Percentiles rank a stretch among this genome's conserved stretches.
Evolutionary conservation across 192 early-diverging fungal genomes (phyloP).

Genomic region (Gonapodya prolifera): DNA sequence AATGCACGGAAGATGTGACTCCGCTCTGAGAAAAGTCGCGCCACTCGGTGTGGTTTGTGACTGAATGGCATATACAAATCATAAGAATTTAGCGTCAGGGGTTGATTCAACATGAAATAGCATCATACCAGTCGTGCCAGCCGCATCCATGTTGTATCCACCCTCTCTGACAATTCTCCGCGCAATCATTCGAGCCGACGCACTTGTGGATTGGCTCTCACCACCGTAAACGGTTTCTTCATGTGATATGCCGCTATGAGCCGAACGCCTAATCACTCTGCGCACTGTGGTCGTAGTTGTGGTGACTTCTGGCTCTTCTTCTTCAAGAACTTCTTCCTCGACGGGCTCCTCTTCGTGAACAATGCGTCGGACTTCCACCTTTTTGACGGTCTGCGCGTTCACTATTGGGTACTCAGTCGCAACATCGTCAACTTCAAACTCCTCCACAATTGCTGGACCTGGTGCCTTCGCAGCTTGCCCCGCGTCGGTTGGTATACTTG

Average conservation of each 20-base stretch:
- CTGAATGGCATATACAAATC: neutral
- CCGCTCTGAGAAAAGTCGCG: neutral
- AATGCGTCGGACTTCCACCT: neutral
- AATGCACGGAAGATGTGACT: neutral
- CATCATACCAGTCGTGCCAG: neutral
- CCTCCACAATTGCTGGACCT: no score
- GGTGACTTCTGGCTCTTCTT: neutral
- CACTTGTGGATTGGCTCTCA: neutral
- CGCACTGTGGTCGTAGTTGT: neutral
- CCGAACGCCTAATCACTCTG: neutral
- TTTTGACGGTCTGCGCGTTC: neutral
- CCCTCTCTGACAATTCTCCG: neutral
- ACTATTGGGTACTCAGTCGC: no score
- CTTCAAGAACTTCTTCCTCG: neutral
- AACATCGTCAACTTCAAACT: no score
- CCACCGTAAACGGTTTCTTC: neutral
- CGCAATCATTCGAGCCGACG: neutral
- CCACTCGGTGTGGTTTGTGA: neutral
- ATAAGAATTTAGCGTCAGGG: neutral
- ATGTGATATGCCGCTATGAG: neutral
- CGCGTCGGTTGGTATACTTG: no score
- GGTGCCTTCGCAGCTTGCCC: no score
- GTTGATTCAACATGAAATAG: neutral
- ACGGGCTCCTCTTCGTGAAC: neutral
- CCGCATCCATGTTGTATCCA: neutral